These are phyloP conservation scores for Capronia coronata DNA, from an alignment of 2,329 filamentous ascomycete species.

Conservation along the genomic window DNA sequence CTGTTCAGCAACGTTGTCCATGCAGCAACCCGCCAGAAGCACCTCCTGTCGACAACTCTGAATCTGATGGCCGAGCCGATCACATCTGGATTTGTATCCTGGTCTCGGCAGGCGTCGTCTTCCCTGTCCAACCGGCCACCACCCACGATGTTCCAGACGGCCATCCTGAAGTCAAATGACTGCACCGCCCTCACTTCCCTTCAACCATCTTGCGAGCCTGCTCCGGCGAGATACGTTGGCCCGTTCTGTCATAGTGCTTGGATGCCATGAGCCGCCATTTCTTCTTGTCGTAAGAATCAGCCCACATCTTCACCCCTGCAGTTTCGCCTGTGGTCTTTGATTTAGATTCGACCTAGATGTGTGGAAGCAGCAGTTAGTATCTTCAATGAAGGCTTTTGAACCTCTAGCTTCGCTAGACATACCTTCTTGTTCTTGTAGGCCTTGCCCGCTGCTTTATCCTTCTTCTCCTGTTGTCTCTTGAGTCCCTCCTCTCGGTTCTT, in stretches of 20 bases:
- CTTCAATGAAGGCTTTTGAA: too few relatives aligned
- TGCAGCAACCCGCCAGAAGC: too few relatives aligned
- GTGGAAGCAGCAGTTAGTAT: background rate
- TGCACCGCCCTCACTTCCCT: slow-evolving; percentile 1
- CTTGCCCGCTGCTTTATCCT: slow-evolving; percentile 5
- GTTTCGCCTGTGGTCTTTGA: background rate
- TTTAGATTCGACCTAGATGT: background rate
- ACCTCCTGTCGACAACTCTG: too few relatives aligned
- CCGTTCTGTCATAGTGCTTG: slow-evolving; percentile 28
- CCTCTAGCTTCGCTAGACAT: too few relatives aligned
- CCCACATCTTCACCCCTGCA: slow-evolving; percentile 6
- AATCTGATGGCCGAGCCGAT: too few relatives aligned
- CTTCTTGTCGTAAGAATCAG: slow-evolving; percentile 18
- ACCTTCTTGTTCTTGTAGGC: slow-evolving; percentile 6
- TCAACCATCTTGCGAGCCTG: slow-evolving; percentile 23
- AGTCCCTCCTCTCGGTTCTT: slow-evolving; percentile 6
- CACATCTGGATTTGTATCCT: too few relatives aligned
- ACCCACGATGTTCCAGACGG: background rate
- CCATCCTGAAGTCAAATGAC: background rate
- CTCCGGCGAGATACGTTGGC: slow-evolving; percentile 24
- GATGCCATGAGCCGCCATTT: slow-evolving; percentile 26
- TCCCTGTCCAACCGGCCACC: background rate
- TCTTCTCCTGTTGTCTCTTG: slow-evolving; percentile 6
- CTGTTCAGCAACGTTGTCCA: too few relatives aligned
- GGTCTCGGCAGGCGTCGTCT: background rate